Evolutionary conservation across 2,329 filamentous ascomycete genomes (phyloP), one percentile per base, ranked within the genome.

Genomic region (Diaporthe nobilis): DNA sequence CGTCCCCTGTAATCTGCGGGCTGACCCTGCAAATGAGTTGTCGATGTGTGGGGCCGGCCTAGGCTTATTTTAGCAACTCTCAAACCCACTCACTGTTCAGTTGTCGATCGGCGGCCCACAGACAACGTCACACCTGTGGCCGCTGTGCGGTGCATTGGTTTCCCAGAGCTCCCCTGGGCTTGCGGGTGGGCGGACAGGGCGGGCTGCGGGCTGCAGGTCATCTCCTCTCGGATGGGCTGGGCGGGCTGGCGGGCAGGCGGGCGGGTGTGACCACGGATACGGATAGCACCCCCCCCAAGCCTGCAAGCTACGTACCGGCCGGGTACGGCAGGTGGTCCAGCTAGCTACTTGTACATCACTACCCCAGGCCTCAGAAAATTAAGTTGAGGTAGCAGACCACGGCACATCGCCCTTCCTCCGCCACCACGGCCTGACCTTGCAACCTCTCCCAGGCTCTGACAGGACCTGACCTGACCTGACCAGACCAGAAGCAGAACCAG

Each of bases 61-160:
- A 70, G 65, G 49, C 49, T 70, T 70, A 70, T 70, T 70, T 70
- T 70, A 70, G 65, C 65, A 70, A 55, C n/a, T 42, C 31, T 68
- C 65, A 53, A 68, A 68, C 47, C 65, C 65, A 53, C 65, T 12
- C 65, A 39, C 31, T 53, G 47, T n/a, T 42, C 49, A 28, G 65
- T 53, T 70, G 49, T 70, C 49, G 65, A 70, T 70, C 49, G 22
- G 65, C 65, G 65, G 65, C 65, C 65, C 65, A 55, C 65, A 70
- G 65, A 70, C 65, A 70, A 70, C 65, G 65, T 70, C 65, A 70
- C 65, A 70, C 22, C 47, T 28, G 47, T 17, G 47, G 47, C 31
- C 47, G 34, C 44, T 6, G n/a, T 28, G 37, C 1, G 37, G 37
- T 17, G 37, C 58, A 17, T 63, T 63, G 13, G 31, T 42, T 37